Percentiles rank a stretch among this genome's conserved stretches.
phyloP scores from a whole-genome alignment of 345 rosid species.

The Microthlaspi erraticum region DNA sequence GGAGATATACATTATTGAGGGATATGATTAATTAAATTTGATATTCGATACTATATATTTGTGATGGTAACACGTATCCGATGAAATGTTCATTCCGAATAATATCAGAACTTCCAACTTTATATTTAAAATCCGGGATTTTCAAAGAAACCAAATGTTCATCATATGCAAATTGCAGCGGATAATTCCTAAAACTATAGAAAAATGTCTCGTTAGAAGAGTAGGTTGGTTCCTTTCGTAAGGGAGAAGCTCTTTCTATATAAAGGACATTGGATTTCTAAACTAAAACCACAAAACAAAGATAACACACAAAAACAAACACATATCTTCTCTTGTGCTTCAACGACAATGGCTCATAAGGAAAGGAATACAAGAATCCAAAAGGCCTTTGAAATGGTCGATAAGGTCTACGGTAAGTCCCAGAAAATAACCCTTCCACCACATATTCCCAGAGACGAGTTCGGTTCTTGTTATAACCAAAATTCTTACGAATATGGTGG shows the following conservation, averaged over 20 bases:
- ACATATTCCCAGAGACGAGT: conserved; percentile 30
- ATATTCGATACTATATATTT: conserved; percentile 20
- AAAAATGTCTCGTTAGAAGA: neutral
- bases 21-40: neutral
- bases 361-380: conserved; percentile 22
- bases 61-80: conserved; percentile 20
- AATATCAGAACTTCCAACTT: conserved; percentile 15
- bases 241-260: conserved; percentile 22
- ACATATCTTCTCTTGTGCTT: conserved; percentile 19
- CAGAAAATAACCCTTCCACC: neutral
- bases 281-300: conserved; percentile 30
- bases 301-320: neutral
- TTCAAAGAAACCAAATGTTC: conserved; percentile 7
- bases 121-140: neutral
- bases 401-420: conserved; percentile 28
- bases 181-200: conserved; percentile 7
- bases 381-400: conserved; percentile 39
- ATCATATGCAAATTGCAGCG: neutral
- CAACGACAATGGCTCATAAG: conserved; percentile 40
- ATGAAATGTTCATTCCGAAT: neutral
- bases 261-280: conserved; percentile 13
- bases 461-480: conserved; percentile 25
- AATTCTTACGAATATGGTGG: conserved; percentile 21
- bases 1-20: conserved; percentile 15
- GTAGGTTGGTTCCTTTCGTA: conserved; percentile 14